Conservation (phyloP, 768 basidiomycete species). For the Naganishia onofrii region DNA sequence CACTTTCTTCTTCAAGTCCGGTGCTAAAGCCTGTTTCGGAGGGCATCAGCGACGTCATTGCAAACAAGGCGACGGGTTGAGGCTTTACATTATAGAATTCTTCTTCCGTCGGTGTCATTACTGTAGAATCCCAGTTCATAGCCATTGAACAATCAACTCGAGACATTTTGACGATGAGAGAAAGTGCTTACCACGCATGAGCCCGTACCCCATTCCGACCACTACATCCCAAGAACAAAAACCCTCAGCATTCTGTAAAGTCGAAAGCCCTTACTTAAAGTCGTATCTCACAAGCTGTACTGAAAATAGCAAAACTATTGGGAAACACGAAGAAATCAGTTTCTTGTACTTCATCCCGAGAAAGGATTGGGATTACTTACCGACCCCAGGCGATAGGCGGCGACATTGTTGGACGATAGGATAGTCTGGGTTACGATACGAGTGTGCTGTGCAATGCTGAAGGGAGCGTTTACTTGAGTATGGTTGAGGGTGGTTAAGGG, state of each 20-base stretch:
- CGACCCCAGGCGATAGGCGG: slow-evolving; percentile 29
- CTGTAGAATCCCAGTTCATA: slow-evolving; percentile 28
- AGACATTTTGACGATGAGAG: not conserved
- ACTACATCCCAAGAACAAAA: slow-evolving; percentile 16
- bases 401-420: slow-evolving; percentile 10
- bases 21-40: slow-evolving; percentile 41
- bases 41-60: not conserved
- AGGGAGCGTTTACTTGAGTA: too few relatives aligned
- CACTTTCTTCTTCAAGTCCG: slow-evolving; percentile 48
- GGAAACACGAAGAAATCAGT: not conserved
- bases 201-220: slow-evolving; percentile 40
- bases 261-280: not conserved
- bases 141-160: not conserved
- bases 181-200: slow-evolving; percentile 43
- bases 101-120: slow-evolving; percentile 45
- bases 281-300: slow-evolving; percentile 18
- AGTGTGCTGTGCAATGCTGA: too few relatives aligned
- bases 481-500: not conserved
- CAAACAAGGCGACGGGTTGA: not conserved
- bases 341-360: too few relatives aligned
- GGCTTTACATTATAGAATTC: slow-evolving; percentile 48
- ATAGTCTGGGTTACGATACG: not conserved
- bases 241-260: not conserved
- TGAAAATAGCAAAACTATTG: slow-evolving; percentile 28
- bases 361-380: not conserved